These are phyloP conservation scores for Penstemon davidsonii DNA, from an alignment of 257 asterid genomes.

Conservation along the genomic window DNA sequence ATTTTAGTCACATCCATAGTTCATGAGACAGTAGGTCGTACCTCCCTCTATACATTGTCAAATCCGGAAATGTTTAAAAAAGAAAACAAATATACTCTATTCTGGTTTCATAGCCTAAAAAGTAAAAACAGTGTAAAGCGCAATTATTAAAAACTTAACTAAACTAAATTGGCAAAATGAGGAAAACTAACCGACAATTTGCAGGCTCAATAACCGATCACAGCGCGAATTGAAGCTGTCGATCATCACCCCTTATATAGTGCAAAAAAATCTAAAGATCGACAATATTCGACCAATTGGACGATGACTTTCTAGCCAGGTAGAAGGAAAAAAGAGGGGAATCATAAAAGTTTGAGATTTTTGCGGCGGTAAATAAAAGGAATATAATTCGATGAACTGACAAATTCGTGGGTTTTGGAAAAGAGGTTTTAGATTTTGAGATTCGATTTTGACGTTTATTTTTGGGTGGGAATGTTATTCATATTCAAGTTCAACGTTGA, in stretches of 20 bases:
- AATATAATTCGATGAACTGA: no score
- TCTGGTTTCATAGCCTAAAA: not conserved
- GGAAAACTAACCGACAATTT: slow-evolving; percentile 26
- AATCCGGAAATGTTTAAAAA: no score
- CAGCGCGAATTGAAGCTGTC: slow-evolving; percentile 25
- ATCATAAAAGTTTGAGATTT: slow-evolving; percentile 28
- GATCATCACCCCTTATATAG: slow-evolving; percentile 31
- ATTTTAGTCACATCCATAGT: not conserved
- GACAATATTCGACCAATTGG: slow-evolving; percentile 20
- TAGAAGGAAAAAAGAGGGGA: slow-evolving; percentile 6
- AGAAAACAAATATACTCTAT: no score
- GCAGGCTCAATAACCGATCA: slow-evolving; percentile 28
- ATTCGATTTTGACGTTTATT: no score
- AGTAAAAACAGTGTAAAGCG: not conserved
- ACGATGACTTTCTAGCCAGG: slow-evolving; percentile 24
- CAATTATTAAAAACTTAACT: not conserved
- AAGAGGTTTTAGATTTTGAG: no score
- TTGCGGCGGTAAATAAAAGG: not conserved
- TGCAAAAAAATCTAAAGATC: slow-evolving; percentile 22
- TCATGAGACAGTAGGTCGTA: not conserved
- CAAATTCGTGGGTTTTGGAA: no score
- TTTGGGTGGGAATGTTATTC: no score
- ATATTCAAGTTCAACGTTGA: no score
- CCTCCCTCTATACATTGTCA: no score
- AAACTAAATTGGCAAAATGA: slow-evolving; percentile 1